Evolutionary conservation across 2,329 filamentous ascomycete genomes (phyloP).

Genomic region (Amphichorda felina): DNA sequence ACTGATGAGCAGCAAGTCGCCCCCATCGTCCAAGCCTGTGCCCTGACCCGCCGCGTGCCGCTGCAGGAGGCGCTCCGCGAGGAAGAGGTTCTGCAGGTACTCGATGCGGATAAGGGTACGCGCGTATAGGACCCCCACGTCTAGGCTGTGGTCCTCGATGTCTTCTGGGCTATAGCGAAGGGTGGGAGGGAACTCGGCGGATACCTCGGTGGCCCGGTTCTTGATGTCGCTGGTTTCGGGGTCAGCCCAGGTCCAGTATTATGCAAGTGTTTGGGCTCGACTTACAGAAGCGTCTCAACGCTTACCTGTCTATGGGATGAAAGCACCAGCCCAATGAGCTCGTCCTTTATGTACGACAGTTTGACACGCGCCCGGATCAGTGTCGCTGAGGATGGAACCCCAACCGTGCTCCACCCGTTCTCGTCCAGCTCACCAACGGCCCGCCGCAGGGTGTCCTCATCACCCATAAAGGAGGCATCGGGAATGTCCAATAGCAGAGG

Average conservation of each 20-base stretch:
- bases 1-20: constrained; percentile 28
- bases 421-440: constrained; percentile 14
- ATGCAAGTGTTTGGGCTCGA: background rate
- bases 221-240: constrained; percentile 3
- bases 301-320: constrained; percentile 7
- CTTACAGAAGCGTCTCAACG: constrained; percentile 8
- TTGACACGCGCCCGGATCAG: constrained; percentile 11
- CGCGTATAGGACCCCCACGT: constrained; percentile 25
- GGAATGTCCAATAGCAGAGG: constrained; percentile 41
- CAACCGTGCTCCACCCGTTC: constrained; percentile 24
- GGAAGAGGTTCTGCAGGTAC: constrained; percentile 43
- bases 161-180: constrained; percentile 37
- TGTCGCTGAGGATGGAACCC: constrained; percentile 16
- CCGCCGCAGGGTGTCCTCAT: constrained; percentile 11
- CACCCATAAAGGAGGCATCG: constrained; percentile 33
- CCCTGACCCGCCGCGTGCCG: constrained; percentile 14
- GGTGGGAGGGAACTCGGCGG: constrained; percentile 33
- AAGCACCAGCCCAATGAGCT: constrained; percentile 16
- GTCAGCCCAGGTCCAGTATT: background rate
- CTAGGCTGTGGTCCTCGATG: constrained; percentile 29
- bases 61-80: constrained; percentile 42
- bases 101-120: constrained; percentile 33
- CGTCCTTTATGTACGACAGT: constrained; percentile 12
- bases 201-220: constrained; percentile 22
- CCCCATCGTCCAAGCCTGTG: constrained; percentile 11